Evolutionary conservation across 2,329 filamentous ascomycete species (phyloP), one percentile per base, ranked within the genome.

Genomic region (Alternaria angustiovoidea): DNA sequence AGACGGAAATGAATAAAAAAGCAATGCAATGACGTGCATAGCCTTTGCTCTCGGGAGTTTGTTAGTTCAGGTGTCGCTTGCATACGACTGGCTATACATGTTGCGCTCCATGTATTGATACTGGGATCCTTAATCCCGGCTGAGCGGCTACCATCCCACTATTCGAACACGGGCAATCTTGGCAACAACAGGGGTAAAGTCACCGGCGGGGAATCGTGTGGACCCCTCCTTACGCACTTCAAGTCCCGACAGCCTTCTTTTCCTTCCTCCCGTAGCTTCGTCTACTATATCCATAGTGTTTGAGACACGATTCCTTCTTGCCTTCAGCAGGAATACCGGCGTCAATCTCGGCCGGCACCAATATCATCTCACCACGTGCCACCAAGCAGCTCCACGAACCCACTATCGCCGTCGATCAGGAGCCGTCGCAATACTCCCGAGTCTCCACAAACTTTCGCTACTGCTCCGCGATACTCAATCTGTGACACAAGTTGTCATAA

Each of bases 201-300:
- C 41, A 48, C 52, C 26, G 38, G 57, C 42, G 57, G 57, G 57
- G 57, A 42, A 57, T 52, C 41, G 53, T 57, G 53, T 60, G 57
- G 57, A 57, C 57, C 57, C 57, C 57, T 60, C 57, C 57, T 49
- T 38, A 36, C 46, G 46, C 44, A 46, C 44, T 49, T 4, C 51
- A 48, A 22, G 36, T 48, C 30, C 36, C 51, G 20, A 48, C 24
- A 43, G 22, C 22, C 51, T 38, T 54, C 20, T 55, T 38, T 49
- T 34, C 22, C 24, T 24, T 18, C 36, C 7, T 16, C 22, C 26
- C 20, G 48, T 24, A 32, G 28, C 43, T 49, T 44, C 18, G 12
- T 16, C 18, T 36, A 38, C 20, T 26, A 28, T 52, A 28, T 41
- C 26, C 16, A 42, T 41, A 44, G 12, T 5, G 1, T 54, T 36